A percentile compares a stretch with the other conserved stretches of the same genome.
These are phyloP conservation scores for Turritis glabra DNA, from an alignment of 345 rosid species.

Conservation along the genomic window DNA sequence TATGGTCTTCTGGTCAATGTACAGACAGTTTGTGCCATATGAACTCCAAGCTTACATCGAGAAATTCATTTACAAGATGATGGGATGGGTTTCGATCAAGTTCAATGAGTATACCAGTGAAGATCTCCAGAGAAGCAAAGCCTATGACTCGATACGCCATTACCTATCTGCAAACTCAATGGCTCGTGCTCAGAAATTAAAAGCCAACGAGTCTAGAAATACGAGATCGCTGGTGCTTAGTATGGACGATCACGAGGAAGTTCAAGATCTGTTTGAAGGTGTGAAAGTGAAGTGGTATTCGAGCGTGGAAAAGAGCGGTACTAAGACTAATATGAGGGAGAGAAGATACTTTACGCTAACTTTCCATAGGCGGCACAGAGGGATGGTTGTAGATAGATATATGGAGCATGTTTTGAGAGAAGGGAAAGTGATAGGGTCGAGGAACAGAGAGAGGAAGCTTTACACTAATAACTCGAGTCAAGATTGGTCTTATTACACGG, in stretches of 20 bases:
- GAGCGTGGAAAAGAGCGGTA: too few relatives aligned
- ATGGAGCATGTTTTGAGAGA: constrained; percentile 41
- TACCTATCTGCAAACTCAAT: constrained; percentile 1
- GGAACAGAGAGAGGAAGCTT: constrained; percentile 50
- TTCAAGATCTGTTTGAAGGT: constrained; percentile 15
- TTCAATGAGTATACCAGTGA: too few relatives aligned
- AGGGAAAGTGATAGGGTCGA: constrained; percentile 41
- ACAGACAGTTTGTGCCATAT: constrained; percentile 43
- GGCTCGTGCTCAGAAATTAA: not conserved
- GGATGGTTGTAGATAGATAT: constrained; percentile 35
- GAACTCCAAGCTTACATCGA: too few relatives aligned
- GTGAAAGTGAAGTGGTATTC: constrained; percentile 17
- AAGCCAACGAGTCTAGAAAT: not conserved
- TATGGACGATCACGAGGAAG: constrained; percentile 15
- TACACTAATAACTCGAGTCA: constrained; percentile 44
- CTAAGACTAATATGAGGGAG: not conserved
- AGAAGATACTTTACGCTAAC: constrained; percentile 42
- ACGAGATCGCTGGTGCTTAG: constrained; percentile 19
- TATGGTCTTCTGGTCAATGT: constrained; percentile 50
- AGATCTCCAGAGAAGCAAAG: too few relatives aligned
- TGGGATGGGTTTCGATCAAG: too few relatives aligned
- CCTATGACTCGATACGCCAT: not conserved
- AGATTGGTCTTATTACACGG: too few relatives aligned
- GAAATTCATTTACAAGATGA: too few relatives aligned
- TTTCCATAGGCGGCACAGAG: constrained; percentile 39